These are phyloP conservation scores for Miscanthus lutarioriparius DNA, from an alignment of 176 grass and related monocot genomes.

Conservation along the genomic window DNA sequence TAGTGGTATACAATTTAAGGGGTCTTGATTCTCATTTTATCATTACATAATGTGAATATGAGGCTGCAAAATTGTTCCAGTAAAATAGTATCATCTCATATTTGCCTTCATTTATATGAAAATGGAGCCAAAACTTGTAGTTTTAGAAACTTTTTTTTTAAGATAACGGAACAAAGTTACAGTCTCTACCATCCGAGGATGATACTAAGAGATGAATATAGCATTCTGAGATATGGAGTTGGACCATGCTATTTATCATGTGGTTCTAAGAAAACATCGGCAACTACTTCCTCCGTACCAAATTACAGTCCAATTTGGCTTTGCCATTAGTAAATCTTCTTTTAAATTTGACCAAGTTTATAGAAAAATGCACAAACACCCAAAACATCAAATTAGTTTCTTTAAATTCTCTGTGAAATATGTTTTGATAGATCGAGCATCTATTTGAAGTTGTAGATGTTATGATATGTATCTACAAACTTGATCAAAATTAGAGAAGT, in stretches of 20 bases:
- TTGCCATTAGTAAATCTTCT: neutral
- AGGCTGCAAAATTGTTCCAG: neutral
- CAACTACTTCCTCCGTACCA: neutral
- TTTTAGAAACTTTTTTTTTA: too few relatives aligned
- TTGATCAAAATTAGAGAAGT: too few relatives aligned
- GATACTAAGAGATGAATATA: neutral
- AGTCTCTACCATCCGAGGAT: too few relatives aligned
- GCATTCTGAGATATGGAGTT: neutral
- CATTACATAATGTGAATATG: neutral
- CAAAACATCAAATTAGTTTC: neutral
- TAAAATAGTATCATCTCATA: neutral
- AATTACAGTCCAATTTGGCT: neutral
- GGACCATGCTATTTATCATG: neutral
- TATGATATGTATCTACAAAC: too few relatives aligned
- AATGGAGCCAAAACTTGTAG: neutral
- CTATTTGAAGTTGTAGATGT: too few relatives aligned
- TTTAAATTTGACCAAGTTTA: neutral
- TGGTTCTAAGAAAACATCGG: neutral
- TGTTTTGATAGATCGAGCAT: too few relatives aligned
- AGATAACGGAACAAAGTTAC: too few relatives aligned
- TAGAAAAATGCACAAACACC: neutral
- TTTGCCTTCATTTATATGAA: neutral
- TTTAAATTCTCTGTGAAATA: neutral
- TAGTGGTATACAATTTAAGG: too few relatives aligned
- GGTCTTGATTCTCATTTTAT: neutral